Percentiles rank a stretch among this genome's conserved stretches.
Evolutionary conservation across 768 basidiomycete genomes (phyloP).

Genomic region (Rhodotorula taiwanensis): DNA sequence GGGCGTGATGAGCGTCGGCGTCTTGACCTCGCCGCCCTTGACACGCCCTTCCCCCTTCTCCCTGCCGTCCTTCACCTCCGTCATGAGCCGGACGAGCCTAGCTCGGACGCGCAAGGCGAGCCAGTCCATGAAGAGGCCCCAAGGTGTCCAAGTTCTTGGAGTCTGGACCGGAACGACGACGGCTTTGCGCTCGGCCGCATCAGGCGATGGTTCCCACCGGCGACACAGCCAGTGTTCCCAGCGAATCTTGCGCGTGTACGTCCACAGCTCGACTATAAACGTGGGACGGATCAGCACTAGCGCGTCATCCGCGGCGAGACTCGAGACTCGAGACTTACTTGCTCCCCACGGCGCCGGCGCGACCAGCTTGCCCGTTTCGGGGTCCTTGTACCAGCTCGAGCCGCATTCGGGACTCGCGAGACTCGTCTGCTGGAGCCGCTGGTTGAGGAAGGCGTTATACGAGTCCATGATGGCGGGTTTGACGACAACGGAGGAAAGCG

Average conservation of each 20-base stretch:
- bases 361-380: conserved; percentile 16
- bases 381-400: conserved; percentile 26
- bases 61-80: not conserved
- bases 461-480: conserved; percentile 1
- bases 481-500: conserved; percentile 27
- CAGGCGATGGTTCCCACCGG: not conserved
- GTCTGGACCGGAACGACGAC: conserved; percentile 5
- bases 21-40: not conserved
- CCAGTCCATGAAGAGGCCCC: conserved; percentile 6
- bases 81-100: conserved; percentile 11
- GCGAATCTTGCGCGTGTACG: conserved; percentile 16
- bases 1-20: not conserved
- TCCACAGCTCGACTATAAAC: conserved; percentile 25
- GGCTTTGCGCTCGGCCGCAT: not conserved
- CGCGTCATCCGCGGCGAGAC: not conserved
- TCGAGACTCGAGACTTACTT: conserved; percentile 6
- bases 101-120: not conserved
- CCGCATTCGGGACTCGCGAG: conserved; percentile 7
- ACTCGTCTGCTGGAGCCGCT: conserved; percentile 10
- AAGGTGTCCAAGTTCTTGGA: conserved; percentile 17
- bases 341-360: conserved; percentile 27
- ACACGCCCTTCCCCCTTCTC: not conserved
- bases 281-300: not conserved
- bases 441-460: conserved; percentile 22
- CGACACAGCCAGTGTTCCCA: conserved; percentile 23